Evolutionary conservation across 2,329 filamentous ascomycete genomes (phyloP), one percentile per base, ranked within the genome.

Genomic region (Nannizziopsis arthrosporioides): DNA sequence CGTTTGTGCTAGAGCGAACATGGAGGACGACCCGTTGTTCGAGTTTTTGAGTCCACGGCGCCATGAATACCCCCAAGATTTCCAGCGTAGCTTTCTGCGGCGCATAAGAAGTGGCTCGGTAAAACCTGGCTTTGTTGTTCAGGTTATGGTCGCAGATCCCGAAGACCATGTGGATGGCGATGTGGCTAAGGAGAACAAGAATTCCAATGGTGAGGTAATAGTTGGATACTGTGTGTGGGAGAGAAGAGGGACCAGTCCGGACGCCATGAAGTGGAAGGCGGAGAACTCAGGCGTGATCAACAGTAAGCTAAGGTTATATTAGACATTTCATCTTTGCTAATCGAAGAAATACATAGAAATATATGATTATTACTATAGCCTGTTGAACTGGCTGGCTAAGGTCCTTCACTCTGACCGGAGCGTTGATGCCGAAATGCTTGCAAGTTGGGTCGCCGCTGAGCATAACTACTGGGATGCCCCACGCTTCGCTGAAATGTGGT

Each of bases 401-500:
- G 6, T 32, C 11, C 19, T 44, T 30, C 15, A 35, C 7, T 11
- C 34, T 4, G 42, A 44, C 19, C 31, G 34, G 14, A 34, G 27
- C 10, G 5, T 32, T 15, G 42, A 44, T 15, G 2, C 2, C 6
- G 6, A 44, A 11, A 44, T 32, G 42, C 31, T 44, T 15, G 15
- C 22, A 18, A 18, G 7, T 2, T 44, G 11, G 10, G 2, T 44
- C 22, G 22, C 42, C 11, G n/a, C 22, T 18, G 15, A n/a, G 14
- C n/a, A 15, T n/a, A 31, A 49, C 18, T 47, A 47, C 31, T 51
- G 48, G 18, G 52, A 54, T 4, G 50, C 54, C 15, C 45, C 49
- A 11, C 43, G 54, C 12, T 48, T 56, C 45, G 30, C 55, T 8
- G 48, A 55, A 10, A 49, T 56, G 18, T 60, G 57, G 59, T 57